Evolutionary conservation across 2,329 filamentous ascomycete genomes (phyloP).

Genomic region (Cladophialophora psammophila): DNA sequence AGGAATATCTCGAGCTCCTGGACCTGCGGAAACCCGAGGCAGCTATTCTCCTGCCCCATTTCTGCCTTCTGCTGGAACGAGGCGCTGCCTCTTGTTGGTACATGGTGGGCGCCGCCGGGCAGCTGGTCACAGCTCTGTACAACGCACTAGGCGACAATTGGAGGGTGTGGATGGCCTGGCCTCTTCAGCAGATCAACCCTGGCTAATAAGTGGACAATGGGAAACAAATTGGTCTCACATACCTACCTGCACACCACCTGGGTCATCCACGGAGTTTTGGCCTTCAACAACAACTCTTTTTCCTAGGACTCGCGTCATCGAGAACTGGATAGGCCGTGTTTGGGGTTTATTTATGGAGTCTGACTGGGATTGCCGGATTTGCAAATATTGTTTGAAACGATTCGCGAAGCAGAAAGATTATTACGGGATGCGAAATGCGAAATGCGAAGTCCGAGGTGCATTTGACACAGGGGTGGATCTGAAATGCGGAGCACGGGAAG

Average conservation of each 20-base stretch:
- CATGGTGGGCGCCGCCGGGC: not conserved
- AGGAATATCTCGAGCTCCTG: constrained; percentile 6
- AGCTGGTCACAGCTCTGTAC: not conserved
- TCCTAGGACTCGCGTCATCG: not conserved
- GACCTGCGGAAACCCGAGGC: not conserved
- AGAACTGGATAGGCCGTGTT: not conserved
- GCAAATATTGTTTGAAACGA: not conserved
- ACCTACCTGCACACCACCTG: too few species aligned
- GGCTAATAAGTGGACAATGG: too few species aligned
- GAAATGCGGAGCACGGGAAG: not conserved
- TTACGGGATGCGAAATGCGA: not conserved
- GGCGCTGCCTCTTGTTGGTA: not conserved
- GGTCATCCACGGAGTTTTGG: not conserved
- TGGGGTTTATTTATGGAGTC: too few species aligned
- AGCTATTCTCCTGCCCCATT: not conserved
- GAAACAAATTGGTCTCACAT: too few species aligned
- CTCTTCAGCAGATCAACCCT: not conserved
- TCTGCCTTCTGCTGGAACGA: not conserved
- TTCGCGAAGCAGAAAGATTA: not conserved
- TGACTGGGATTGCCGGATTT: too few species aligned
- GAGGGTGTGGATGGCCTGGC: not conserved
- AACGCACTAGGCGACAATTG: not conserved
- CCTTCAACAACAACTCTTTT: not conserved
- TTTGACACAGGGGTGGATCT: not conserved
- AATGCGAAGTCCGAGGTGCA: not conserved